phyloP scores from a whole-genome alignment of 2,329 filamentous ascomycete species.

The Alternaria sp. region DNA sequence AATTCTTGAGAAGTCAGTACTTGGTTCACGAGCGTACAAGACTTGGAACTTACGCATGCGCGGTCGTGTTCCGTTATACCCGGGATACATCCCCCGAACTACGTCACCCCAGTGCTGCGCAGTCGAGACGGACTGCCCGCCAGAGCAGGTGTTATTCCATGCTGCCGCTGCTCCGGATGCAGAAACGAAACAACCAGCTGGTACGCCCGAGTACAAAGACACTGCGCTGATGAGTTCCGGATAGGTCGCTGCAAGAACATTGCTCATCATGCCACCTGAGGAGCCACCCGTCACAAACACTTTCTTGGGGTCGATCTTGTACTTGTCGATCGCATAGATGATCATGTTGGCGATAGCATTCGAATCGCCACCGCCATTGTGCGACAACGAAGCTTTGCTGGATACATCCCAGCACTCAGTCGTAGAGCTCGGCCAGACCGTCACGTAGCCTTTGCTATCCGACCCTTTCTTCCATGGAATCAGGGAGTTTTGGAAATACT shows the following conservation, averaged over 20 bases:
- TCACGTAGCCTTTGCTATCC: constrained; percentile 38
- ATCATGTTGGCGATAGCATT: constrained; percentile 67
- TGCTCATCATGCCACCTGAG: constrained; percentile 53
- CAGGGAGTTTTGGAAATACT: constrained; percentile 37
- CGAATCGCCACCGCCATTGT: constrained; percentile 64
- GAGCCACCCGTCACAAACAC: constrained; percentile 63
- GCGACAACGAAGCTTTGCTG: constrained; percentile 59
- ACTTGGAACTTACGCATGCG: constrained; percentile 48
- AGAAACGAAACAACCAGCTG: constrained; percentile 61
- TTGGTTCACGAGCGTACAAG: not conserved
- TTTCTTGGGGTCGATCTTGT: constrained; percentile 57
- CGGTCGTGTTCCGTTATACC: constrained; percentile 58
- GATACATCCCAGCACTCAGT: constrained; percentile 65
- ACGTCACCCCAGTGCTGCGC: constrained; percentile 58
- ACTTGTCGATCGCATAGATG: constrained; percentile 59
- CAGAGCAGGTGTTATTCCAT: constrained; percentile 62
- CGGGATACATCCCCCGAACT: constrained; percentile 58
- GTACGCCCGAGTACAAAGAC: constrained; percentile 59
- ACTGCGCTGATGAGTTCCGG: constrained; percentile 61
- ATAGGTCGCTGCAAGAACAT: constrained; percentile 59
- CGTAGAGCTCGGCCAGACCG: constrained; percentile 39
- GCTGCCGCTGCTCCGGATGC: constrained; percentile 50
- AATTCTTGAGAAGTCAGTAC: constrained; percentile 49
- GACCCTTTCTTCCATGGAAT: constrained; percentile 42
- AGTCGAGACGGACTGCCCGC: constrained; percentile 54